Evolutionary conservation across 169 alveolate species (phyloP).

Genomic region (Babesia microti): DNA sequence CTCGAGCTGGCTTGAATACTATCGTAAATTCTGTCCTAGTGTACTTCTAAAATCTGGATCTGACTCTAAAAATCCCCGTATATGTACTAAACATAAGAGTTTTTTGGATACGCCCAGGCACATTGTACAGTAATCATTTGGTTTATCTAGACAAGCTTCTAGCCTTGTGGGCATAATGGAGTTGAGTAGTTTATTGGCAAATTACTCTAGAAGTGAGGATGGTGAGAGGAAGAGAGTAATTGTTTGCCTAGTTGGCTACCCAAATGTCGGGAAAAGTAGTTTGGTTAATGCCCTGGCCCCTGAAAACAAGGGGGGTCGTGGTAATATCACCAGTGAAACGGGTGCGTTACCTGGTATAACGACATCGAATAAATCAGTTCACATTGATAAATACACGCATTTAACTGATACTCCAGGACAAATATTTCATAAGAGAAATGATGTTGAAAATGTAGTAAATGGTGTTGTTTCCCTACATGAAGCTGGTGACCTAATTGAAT

Average conservation of each 20-base stretch:
- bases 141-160: too few species aligned
- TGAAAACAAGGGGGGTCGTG: constrained; percentile 2
- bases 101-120: background rate
- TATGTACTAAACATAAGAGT: background rate
- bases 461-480: background rate
- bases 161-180: constrained; percentile 1
- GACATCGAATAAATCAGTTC: background rate
- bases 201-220: constrained; percentile 3
- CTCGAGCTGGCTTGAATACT: constrained; percentile 2
- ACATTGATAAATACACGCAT: constrained; percentile 4
- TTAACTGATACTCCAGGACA: constrained; percentile 4
- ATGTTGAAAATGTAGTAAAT: background rate
- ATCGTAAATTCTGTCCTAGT: constrained; percentile 1
- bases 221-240: background rate
- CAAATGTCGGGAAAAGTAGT: constrained; percentile 7
- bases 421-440: constrained; percentile 2
- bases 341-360: constrained; percentile 1
- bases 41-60: constrained; percentile 1
- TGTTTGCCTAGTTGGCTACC: constrained; percentile 7
- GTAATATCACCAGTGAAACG: background rate
- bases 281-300: constrained; percentile 3
- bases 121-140: constrained; percentile 1
- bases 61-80: background rate
- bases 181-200: constrained; percentile 1
- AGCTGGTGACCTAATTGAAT: constrained; percentile 5